phyloP scores from a whole-genome alignment of 257 asterid genomes.

The Penstemon davidsonii region DNA sequence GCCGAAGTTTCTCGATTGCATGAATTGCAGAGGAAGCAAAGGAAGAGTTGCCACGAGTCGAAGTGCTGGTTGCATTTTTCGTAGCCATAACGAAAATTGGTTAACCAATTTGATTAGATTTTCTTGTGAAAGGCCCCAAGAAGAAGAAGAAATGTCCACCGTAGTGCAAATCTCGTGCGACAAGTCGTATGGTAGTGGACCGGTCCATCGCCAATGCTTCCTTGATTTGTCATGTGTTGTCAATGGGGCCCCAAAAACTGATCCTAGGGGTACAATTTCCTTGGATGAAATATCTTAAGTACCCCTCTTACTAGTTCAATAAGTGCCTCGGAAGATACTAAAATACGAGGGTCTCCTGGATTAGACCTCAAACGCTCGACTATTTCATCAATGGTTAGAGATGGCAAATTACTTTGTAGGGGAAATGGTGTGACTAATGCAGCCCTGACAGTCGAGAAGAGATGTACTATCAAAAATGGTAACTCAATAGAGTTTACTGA shows the following conservation, averaged over 20 bases:
- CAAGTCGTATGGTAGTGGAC: conserved; percentile 22
- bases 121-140: conserved; percentile 30
- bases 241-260: not conserved
- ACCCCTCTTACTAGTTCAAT: conserved; percentile 30
- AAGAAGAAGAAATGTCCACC: conserved; percentile 3
- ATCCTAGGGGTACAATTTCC: not conserved
- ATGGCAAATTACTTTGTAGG: not conserved
- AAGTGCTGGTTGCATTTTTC: conserved; percentile 3
- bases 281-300: conserved; percentile 26
- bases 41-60: conserved; percentile 26
- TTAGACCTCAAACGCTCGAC: conserved; percentile 21
- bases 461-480: conserved; percentile 21
- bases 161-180: not conserved
- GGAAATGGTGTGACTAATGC: conserved; percentile 23
- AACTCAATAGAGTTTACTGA: not conserved
- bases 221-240: conserved; percentile 1
- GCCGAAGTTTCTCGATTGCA: not conserved
- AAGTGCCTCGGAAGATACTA: conserved; percentile 15
- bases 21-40: conserved; percentile 22
- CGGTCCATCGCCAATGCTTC: conserved; percentile 31
- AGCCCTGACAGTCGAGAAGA: conserved; percentile 29
- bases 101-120: conserved; percentile 12
- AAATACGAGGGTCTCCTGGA: conserved; percentile 27
- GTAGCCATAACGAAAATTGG: conserved; percentile 25
- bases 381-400: conserved; percentile 20